These are phyloP conservation scores for Effrenium voratum DNA, from an alignment of 73 alveolate genomes.

Conservation along the genomic window DNA sequence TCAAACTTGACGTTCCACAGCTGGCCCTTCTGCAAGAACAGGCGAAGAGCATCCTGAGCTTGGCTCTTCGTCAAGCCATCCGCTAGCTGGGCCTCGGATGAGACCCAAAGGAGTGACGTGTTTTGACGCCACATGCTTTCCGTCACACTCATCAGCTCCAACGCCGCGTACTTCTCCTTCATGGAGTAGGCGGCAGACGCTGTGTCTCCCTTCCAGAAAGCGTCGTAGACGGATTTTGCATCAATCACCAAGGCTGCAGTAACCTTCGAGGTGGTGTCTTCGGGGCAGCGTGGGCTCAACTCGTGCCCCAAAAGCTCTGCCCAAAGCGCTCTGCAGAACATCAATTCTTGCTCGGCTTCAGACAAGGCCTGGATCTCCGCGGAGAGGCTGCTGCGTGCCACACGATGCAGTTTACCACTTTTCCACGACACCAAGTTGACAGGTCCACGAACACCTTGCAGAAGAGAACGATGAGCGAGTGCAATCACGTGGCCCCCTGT, in stretches of 20 bases:
- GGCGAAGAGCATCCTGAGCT: neutral
- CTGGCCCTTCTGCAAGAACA: neutral
- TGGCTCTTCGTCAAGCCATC: neutral
- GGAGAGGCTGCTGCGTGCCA: neutral
- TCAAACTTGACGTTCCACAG: neutral
- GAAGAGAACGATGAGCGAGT: neutral
- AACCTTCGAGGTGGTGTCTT: neutral
- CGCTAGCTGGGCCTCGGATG: neutral
- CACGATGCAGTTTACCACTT: neutral
- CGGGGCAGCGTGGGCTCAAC: neutral
- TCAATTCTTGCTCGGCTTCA: conserved; percentile 16
- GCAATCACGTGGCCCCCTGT: conserved; percentile 1
- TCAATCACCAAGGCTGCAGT: neutral
- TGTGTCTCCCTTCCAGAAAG: neutral
- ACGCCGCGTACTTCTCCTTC: conserved; percentile 34
- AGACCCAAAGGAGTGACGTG: neutral
- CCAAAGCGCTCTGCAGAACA: neutral
- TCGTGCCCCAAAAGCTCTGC: neutral
- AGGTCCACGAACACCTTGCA: neutral
- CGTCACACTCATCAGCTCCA: neutral
- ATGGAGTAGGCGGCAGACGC: neutral
- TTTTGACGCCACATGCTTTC: neutral
- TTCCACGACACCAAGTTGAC: conserved; percentile 14
- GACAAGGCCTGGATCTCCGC: conserved; percentile 28
- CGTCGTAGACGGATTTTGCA: conserved; percentile 25